A percentile compares a stretch with the other conserved stretches of the same genome.
Evolutionary conservation across 441 rosid species (phyloP).

Genomic region (Cnidoscolus chayamansa): DNA sequence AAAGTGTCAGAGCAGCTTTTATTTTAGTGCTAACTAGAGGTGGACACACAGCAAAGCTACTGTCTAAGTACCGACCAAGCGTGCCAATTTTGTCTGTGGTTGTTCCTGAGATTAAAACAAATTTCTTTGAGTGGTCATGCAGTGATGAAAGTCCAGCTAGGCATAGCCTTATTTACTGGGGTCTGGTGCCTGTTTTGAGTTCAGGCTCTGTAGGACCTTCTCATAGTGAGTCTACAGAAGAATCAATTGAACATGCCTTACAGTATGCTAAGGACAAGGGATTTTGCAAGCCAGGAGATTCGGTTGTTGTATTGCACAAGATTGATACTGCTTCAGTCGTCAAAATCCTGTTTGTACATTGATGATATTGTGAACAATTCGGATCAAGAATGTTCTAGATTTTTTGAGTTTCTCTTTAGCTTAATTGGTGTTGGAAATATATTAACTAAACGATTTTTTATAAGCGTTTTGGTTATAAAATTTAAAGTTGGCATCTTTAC

Average conservation of each 20-base stretch:
- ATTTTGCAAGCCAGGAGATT: constrained; percentile 76
- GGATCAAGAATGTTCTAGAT: too few species aligned
- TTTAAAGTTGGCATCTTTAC: background rate
- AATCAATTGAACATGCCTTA: constrained; percentile 61
- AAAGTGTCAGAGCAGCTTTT: constrained; percentile 63
- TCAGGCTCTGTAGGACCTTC: constrained; percentile 72
- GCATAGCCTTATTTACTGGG: constrained; percentile 63
- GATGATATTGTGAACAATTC: background rate
- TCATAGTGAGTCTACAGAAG: constrained; percentile 75
- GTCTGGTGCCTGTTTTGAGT: constrained; percentile 64
- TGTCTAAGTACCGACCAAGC: constrained; percentile 92
- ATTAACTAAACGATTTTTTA: too few species aligned
- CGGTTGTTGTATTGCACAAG: constrained; percentile 79
- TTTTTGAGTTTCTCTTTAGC: too few species aligned
- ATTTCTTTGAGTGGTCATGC: constrained; percentile 79
- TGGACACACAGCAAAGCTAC: constrained; percentile 83
- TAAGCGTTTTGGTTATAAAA: background rate
- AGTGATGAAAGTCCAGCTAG: constrained; percentile 77
- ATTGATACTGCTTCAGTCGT: constrained; percentile 68
- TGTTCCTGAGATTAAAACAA: constrained; percentile 74
- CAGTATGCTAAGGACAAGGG: constrained; percentile 59
- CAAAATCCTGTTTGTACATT: constrained; percentile 62
- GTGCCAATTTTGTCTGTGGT: constrained; percentile 81
- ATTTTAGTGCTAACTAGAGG: constrained; percentile 86
- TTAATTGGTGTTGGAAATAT: too few species aligned